phyloP scores from a whole-genome alignment of 108 stramenopile species.

The Mediolabrus comicus region DNA sequence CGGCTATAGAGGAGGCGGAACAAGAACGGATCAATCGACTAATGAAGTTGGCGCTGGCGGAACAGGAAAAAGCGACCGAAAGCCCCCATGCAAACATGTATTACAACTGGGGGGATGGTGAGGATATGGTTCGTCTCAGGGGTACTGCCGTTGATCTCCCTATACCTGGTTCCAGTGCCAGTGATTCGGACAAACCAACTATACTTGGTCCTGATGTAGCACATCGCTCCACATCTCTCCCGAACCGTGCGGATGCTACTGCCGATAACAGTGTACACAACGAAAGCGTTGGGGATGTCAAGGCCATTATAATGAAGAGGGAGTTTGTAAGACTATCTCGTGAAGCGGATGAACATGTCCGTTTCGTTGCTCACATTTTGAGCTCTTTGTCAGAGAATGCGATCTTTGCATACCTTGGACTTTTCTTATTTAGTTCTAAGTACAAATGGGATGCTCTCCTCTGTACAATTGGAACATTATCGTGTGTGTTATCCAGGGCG shows the following conservation, averaged over 20 bases:
- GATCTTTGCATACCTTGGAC: constrained; percentile 87
- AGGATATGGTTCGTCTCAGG: constrained; percentile 18
- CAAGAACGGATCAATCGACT: background rate
- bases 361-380: constrained; percentile 80
- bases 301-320: constrained; percentile 35
- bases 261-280: background rate
- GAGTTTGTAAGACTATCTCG: constrained; percentile 45
- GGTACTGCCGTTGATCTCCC: constrained; percentile 42
- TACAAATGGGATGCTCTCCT: constrained; percentile 69
- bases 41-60: constrained; percentile 17
- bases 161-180: constrained; percentile 1
- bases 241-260: background rate
- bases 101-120: constrained; percentile 37
- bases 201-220: background rate
- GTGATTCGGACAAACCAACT: no score
- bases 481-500: constrained; percentile 65
- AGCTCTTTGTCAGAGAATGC: constrained; percentile 75
- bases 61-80: background rate
- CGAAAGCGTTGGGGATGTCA: constrained; percentile 7
- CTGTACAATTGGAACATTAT: constrained; percentile 56
- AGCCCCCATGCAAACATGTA: constrained; percentile 10
- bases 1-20: background rate
- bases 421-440: constrained; percentile 78
- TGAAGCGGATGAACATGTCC: constrained; percentile 68
- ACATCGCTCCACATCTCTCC: background rate